These are phyloP conservation scores for Quercus tomentella DNA, from an alignment of 331 rosid genomes.

Conservation along the genomic window DNA sequence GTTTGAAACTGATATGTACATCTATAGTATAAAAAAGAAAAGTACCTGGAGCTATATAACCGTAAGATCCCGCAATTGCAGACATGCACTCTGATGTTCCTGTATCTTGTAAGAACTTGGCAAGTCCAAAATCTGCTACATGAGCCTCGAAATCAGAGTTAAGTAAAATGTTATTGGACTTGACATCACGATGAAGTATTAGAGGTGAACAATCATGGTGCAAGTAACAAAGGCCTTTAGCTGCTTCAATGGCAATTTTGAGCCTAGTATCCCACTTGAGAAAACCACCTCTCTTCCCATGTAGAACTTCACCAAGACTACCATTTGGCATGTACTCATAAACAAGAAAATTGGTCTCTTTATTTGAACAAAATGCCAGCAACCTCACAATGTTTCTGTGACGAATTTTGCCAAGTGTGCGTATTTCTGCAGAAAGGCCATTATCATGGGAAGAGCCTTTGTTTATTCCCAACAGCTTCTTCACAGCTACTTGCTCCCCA, in stretches of 20 bases:
- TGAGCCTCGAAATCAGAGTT: conserved; percentile 77
- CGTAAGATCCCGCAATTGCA: conserved; percentile 88
- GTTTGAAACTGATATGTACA: neutral
- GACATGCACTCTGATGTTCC: conserved; percentile 90
- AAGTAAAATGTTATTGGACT: conserved; percentile 76
- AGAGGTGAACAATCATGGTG: conserved; percentile 88
- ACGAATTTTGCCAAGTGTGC: conserved; percentile 68
- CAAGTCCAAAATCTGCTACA: conserved; percentile 89
- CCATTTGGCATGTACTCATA: conserved; percentile 84
- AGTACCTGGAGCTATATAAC: conserved; percentile 90
- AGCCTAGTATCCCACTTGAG: conserved; percentile 71
- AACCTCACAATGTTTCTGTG: conserved; percentile 80
- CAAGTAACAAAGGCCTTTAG: conserved; percentile 79
- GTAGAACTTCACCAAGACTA: conserved; percentile 72
- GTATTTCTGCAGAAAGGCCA: conserved; percentile 75
- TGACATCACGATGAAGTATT: conserved; percentile 80
- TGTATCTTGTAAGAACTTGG: conserved; percentile 74
- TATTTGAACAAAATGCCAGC: conserved; percentile 66
- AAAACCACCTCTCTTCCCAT: conserved; percentile 69
- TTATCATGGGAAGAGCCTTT: conserved; percentile 78
- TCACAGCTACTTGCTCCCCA: conserved; percentile 75
- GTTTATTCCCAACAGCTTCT: conserved; percentile 60
- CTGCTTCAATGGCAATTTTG: conserved; percentile 78
- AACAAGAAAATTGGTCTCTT: conserved; percentile 70
- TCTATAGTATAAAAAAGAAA: neutral